A percentile compares a stretch with the other conserved stretches of the same genome.
Evolutionary conservation across 345 rosid species (phyloP).

Genomic region (Murraya koenigii): DNA sequence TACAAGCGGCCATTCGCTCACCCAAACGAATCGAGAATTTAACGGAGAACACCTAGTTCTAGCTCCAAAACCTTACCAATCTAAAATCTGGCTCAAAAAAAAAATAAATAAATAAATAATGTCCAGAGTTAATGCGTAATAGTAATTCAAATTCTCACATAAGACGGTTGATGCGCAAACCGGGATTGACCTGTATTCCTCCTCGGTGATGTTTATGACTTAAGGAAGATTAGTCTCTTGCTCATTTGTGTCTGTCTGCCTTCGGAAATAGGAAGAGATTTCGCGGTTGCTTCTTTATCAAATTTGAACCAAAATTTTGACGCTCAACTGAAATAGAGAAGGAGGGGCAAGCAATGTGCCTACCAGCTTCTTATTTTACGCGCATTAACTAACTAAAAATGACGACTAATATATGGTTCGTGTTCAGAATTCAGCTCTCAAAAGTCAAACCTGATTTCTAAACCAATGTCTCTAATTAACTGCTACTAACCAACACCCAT

Average conservation of each 20-base stretch:
- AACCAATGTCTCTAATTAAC: no score
- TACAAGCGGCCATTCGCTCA: conserved; percentile 45
- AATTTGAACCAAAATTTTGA: background rate
- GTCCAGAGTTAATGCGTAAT: no score
- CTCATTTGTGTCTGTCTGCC: background rate
- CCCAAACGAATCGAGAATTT: background rate
- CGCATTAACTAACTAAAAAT: no score
- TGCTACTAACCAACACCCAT: no score
- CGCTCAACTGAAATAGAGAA: background rate
- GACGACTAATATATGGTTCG: no score
- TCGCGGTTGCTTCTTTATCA: conserved; percentile 11
- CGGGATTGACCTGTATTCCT: background rate
- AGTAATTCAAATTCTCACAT: background rate
- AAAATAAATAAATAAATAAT: no score
- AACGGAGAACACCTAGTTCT: background rate
- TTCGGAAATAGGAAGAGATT: conserved; percentile 14
- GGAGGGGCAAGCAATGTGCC: no score
- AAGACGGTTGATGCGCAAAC: background rate
- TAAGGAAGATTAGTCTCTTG: background rate
- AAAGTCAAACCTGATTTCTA: no score
- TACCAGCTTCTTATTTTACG: no score
- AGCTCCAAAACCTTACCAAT: conserved; percentile 10
- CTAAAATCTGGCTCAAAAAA: background rate
- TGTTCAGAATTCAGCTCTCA: no score
- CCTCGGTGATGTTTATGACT: background rate